Base-by-base conservation (phyloP, 768 basidiomycete genomes). In the Psilocybe sp. region DNA sequence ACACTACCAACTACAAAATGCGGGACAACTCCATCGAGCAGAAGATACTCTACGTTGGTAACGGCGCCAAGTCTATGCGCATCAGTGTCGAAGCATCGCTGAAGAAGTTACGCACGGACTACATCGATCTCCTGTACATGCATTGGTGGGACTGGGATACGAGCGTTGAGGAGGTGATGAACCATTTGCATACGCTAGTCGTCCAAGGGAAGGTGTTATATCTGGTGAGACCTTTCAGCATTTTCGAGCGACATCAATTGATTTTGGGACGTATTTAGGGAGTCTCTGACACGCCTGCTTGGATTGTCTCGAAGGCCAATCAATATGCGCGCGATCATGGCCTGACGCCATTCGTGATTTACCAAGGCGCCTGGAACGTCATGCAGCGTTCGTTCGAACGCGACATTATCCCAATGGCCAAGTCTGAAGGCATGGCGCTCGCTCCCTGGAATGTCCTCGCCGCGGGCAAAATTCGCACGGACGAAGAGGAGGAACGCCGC, bases 131-230 rank as follows among this genome's bases (percentile, higher is more conserved):
- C 38, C 60, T 76, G 11, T 77, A 76, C 57, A 36, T 76, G 1
- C 73, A 77, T 48, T 73, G 68, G 66, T 79, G 80, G 80, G 81
- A 82, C 57, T 80, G 68, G 54, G 61, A 69, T 14, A 79, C 77
- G 7, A 65, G 68, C 5, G 68, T 84, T 40, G 75, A 78, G 55
- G 83, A 85, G 62, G 63, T 83, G 34, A 82, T 85, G 80, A 69
- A 74, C 40, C 61, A 68, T 5, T 64, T 86, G 5, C 77, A 85
- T 53, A 68, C 68, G 13, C 69, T 84, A 34, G 77, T 84, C 37
- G 58, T 64, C 7, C 58, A 67, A 23, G 75, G 83, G n/a, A 83
- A 84, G 55, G 79, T 82, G 12, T 59, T 78, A 5, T 79, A 79
- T 54, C 62, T 71, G 4, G 71, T 68, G 48, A 37, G 47, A 18